Conservation (phyloP, 192 early-diverging fungal genomes). For the Coemansia sp. region DNA sequence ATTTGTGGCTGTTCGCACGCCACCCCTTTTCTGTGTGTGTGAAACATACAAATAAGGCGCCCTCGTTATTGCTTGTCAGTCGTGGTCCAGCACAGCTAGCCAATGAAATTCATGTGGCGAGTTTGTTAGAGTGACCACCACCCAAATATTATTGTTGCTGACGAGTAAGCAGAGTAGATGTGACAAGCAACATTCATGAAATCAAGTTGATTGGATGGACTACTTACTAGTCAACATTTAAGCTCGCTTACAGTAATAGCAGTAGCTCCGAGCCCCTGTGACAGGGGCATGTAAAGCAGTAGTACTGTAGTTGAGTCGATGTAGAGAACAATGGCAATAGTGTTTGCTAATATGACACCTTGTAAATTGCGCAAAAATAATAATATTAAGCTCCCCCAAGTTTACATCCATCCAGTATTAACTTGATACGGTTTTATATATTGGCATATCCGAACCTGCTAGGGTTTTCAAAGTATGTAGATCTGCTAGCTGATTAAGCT, state of each 20-base stretch:
- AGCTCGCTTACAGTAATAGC: neutral
- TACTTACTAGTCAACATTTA: neutral
- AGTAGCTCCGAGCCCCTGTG: neutral
- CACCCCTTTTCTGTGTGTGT: conserved; percentile 6
- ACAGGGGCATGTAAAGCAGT: neutral
- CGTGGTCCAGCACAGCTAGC: neutral
- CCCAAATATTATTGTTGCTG: neutral
- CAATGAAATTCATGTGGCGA: neutral
- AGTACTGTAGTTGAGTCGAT: neutral
- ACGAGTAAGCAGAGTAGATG: neutral
- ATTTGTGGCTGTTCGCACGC: conserved; percentile 26
- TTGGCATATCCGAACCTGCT: neutral
- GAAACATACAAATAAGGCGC: neutral
- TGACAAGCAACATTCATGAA: neutral
- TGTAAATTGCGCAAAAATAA: neutral
- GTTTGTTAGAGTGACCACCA: neutral
- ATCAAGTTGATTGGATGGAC: neutral
- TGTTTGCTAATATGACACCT: neutral
- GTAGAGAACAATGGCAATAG: neutral
- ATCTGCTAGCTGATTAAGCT: neutral
- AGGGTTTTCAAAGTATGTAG: neutral
- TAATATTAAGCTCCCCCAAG: neutral
- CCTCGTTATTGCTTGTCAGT: neutral
- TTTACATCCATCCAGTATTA: neutral
- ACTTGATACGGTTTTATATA: neutral